A percentile compares a stretch with the other conserved stretches of the same genome.
These are phyloP conservation scores for Suillus bovinus DNA, from an alignment of 768 basidiomycete species.

Conservation along the genomic window DNA sequence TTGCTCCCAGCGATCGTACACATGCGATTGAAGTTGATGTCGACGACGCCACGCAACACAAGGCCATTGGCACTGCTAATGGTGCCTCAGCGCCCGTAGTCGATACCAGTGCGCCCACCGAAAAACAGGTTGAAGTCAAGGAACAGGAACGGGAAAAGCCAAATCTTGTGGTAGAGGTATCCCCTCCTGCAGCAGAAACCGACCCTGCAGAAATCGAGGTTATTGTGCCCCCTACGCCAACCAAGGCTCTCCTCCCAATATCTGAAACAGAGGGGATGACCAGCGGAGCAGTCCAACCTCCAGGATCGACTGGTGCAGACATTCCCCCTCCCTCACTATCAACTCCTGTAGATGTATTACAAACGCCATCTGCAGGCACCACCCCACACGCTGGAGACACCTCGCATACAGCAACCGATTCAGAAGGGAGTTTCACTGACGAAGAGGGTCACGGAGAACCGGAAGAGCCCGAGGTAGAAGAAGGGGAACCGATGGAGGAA, in stretches of 20 bases:
- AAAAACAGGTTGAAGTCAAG: conserved; percentile 31
- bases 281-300: conserved; percentile 90
- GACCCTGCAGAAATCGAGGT: conserved; percentile 37
- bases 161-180: conserved; percentile 26
- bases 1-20: conserved; percentile 50
- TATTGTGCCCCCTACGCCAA: conserved; percentile 50
- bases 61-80: conserved; percentile 21
- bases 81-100: conserved; percentile 21
- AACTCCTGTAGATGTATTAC: conserved; percentile 25
- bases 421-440: conserved; percentile 48
- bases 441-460: conserved; percentile 70
- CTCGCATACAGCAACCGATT: conserved; percentile 34
- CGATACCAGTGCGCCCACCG: conserved; percentile 23
- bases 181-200: conserved; percentile 20
- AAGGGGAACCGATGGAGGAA: conserved; percentile 60
- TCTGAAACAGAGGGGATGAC: conserved; percentile 87
- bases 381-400: conserved; percentile 31
- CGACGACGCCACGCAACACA: conserved; percentile 19
- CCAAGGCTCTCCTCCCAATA: conserved; percentile 46
- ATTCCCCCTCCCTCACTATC: conserved; percentile 29
- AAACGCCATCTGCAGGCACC: conserved; percentile 23
- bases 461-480: conserved; percentile 66
- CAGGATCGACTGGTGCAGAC: conserved; percentile 69
- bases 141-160: conserved; percentile 43
- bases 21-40: conserved; percentile 46